Conservation (phyloP, 768 basidiomycete species). For the Agaricus sinodeliciosus region DNA sequence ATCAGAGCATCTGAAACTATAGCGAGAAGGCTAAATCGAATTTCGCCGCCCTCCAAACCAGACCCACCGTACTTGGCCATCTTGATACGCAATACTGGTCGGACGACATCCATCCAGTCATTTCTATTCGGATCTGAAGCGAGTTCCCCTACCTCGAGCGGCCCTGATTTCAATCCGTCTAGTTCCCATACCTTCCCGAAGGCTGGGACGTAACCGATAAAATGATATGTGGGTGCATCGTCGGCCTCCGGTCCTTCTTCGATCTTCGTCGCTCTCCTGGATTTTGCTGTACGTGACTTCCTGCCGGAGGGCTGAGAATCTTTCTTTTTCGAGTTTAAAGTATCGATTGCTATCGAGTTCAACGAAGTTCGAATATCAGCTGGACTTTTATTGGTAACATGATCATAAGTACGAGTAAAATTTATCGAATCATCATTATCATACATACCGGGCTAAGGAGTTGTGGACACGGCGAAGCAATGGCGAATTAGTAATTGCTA, state of each 20-base stretch:
- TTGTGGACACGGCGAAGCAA: slow-evolving; percentile 52
- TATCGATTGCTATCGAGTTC: slow-evolving; percentile 37
- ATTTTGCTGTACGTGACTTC: slow-evolving; percentile 2
- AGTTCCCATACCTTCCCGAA: slow-evolving; percentile 67
- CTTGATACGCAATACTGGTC: slow-evolving; percentile 52
- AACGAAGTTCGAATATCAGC: slow-evolving; percentile 51
- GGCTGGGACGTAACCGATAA: slow-evolving; percentile 58
- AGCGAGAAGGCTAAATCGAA: slow-evolving; percentile 56
- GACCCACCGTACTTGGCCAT: slow-evolving; percentile 53
- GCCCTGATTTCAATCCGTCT: slow-evolving; percentile 56
- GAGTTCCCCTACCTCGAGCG: slow-evolving; percentile 60
- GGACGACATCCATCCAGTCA: slow-evolving; percentile 55
- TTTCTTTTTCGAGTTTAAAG: slow-evolving; percentile 36
- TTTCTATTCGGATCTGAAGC: slow-evolving; percentile 7
- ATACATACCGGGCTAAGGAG: slow-evolving; percentile 47
- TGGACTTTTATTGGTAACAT: slow-evolving; percentile 30
- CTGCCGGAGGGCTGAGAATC: slow-evolving; percentile 10
- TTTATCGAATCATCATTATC: neutral
- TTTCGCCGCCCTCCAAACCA: slow-evolving; percentile 35
- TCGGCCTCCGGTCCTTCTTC: slow-evolving; percentile 22
- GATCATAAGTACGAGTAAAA: neutral
- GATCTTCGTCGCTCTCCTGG: slow-evolving; percentile 10
- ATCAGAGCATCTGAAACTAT: slow-evolving; percentile 47
- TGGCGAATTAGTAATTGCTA: slow-evolving; percentile 52
- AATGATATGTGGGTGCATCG: slow-evolving; percentile 49